Evolutionary conservation across 371 early-diverging fungal genomes (phyloP), one percentile per base, ranked within the genome.

Genomic region (Coemansia sp.): DNA sequence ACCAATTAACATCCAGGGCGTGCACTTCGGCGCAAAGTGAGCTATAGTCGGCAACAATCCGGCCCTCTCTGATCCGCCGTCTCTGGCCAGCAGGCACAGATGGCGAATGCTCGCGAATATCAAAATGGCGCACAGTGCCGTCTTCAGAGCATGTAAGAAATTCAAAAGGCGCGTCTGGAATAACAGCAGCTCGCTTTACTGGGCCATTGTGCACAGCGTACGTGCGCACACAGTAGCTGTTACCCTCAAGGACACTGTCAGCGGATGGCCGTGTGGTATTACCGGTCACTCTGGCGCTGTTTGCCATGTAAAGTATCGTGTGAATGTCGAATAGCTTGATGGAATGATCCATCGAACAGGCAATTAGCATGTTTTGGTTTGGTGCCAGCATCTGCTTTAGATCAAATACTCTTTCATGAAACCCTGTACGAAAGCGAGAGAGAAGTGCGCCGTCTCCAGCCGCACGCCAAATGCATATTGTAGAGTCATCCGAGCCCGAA

Each of bases 391-490:
- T 78, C 54, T 89, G 86, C 70, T 89, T 88, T 8, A 90, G 87
- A 60, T 87, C 84, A 69, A 93, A 92, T n/a, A 93, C 90, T 50
- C 93, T 91, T 59, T 85, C 87, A 4, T 65, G 55, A 71, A 93
- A 93, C 12, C 91, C 80, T 12, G 84, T 85, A 8, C 40, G 33
- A 26, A 84, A 59, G 4, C 68, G 64, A 42, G 79, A 58, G 6
- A 84, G 60, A 26, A 77, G 69, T 16, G 55, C 51, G 33, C 68
- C 70, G 21, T 82, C 63, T 12, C 67, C 68, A 8, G 68, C 65
- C 3, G 78, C 75, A 20, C 67, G 69, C 84, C 89, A 89, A 6
- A 89, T 80, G 48, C 86, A 83, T 12, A 89, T 71, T 4, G 75
- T 83, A 26, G 82, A 82, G 72, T 90, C 90, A 67, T 90, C 90